Base-by-base conservation (phyloP, 371 early-diverging fungal species). In the Zychaea mexicana region DNA sequence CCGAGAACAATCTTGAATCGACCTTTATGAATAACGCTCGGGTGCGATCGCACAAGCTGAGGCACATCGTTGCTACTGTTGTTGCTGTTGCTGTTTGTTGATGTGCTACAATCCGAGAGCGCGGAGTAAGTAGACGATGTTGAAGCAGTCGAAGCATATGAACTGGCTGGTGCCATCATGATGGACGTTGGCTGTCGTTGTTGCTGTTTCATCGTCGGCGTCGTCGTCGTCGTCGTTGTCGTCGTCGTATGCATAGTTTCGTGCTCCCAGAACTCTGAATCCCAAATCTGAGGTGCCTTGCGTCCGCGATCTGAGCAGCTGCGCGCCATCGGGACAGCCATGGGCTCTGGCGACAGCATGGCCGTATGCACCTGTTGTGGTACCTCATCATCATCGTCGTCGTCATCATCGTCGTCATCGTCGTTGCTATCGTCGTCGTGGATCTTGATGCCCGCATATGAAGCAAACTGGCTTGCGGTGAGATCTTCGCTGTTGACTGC, bases 381-480 rank as follows among this genome's bases (percentile, higher is more conserved):
- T 26, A 36, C 56, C 42, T 52, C 53, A 26, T 62, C 56, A 52
- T 60, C 59, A 31, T 56, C 60, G 36, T 56, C 52, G 9, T 67
- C 60, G 22, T 42, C 57, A 22, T 70, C 63, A 1, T 64, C 46
- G 46, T 65, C 28, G 31, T 67, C 58, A 19, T 54, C 55, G 3
- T 22, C 53, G 12, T 65, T 47, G 27, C 62, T 55, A 45, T 62
- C 62, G 2, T 66, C 56, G 22, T 56, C 47, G 2, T 63, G 69
- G 28, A 77, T 70, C 59, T 74, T 77, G 39, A 80, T 77, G 0
- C 80, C 80, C 26, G 80, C 67, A 65, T 73, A 64, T 32, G 67
- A 66, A 28, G 80, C 80, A 62, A 80, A 80, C 56, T 80, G 77
- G 49, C 73, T 80, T 5, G 77, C 77, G n/a, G 80, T 80, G 10